Percentiles rank a stretch among this genome's conserved stretches.
Evolutionary conservation across 345 rosid genomes (phyloP).

Genomic region (Ailanthus altissimus): DNA sequence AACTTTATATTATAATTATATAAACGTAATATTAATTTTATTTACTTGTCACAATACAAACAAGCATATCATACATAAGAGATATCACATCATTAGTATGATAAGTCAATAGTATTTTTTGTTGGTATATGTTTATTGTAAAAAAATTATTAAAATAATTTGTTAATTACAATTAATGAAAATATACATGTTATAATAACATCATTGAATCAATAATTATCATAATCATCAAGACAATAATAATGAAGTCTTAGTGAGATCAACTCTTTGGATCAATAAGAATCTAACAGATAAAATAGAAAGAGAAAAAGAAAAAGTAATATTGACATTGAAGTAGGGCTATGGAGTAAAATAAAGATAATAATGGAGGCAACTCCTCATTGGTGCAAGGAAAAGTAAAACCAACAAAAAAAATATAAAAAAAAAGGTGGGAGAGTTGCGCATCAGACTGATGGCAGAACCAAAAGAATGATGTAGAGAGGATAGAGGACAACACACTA

Average conservation of each 20-base stretch:
- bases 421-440: constrained; percentile 15
- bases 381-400: constrained; percentile 29
- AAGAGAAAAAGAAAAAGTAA: not conserved
- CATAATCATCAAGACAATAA: too few species aligned
- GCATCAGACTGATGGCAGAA: constrained; percentile 22
- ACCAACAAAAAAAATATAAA: constrained; percentile 8
- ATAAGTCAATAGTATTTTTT: too few species aligned
- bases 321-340: not conserved
- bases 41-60: too few species aligned
- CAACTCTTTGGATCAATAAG: not conserved
- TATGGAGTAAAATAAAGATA: constrained; percentile 5
- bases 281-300: not conserved
- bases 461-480: constrained; percentile 17
- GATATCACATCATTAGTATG: too few species aligned
- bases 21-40: too few species aligned
- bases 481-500: constrained; percentile 18
- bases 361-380: constrained; percentile 33
- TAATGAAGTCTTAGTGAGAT: not conserved
- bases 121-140: too few species aligned
- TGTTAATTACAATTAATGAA: too few species aligned
- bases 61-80: too few species aligned
- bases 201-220: too few species aligned
- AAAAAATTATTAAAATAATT: too few species aligned
- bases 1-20: too few species aligned
- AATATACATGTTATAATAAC: too few species aligned